Percentiles rank a stretch among this genome's conserved stretches.
Conservation (phyloP, 192 early-diverging fungal species). For the Gryganskiella cystojenkinii region DNA sequence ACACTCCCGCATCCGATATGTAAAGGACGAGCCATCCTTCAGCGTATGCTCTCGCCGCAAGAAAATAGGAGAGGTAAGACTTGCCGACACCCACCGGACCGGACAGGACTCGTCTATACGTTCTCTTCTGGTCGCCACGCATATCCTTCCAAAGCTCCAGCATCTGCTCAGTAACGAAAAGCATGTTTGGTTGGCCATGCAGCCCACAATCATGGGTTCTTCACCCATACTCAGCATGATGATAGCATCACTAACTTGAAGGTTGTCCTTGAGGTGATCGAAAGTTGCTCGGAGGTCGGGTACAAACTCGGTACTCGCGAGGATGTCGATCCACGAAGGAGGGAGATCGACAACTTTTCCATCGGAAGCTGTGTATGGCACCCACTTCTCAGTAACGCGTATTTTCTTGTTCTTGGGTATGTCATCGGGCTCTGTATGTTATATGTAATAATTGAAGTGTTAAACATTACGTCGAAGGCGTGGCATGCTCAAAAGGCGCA, state of each 20-base stretch:
- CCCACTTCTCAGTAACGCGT: conserved; percentile 19
- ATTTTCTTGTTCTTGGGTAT: conserved; percentile 37
- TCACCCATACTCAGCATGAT: conserved; percentile 14
- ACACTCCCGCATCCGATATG: conserved; percentile 34
- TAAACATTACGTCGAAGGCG: no score
- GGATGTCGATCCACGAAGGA: conserved; percentile 20
- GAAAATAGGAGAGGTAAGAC: conserved; percentile 32
- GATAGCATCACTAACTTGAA: conserved; percentile 19
- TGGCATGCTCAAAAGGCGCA: no score
- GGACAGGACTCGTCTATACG: conserved; percentile 35
- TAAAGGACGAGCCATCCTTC: conserved; percentile 39
- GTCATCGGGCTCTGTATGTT: no score
- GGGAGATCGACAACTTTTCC: conserved; percentile 20
- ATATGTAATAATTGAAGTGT: no score
- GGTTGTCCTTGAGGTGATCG: conserved; percentile 17
- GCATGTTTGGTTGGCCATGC: background rate
- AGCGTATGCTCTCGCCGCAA: conserved; percentile 35
- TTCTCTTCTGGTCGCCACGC: background rate
- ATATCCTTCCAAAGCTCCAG: conserved; percentile 30
- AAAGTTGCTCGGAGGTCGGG: conserved; percentile 15
- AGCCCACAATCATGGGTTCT: background rate
- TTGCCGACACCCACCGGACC: conserved; percentile 45
- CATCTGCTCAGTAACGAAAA: conserved; percentile 43
- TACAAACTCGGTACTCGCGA: conserved; percentile 4
- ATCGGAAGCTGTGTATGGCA: conserved; percentile 21